These are phyloP conservation scores for Kockovaella imperatae DNA, from an alignment of 768 basidiomycete species.

Conservation along the genomic window DNA sequence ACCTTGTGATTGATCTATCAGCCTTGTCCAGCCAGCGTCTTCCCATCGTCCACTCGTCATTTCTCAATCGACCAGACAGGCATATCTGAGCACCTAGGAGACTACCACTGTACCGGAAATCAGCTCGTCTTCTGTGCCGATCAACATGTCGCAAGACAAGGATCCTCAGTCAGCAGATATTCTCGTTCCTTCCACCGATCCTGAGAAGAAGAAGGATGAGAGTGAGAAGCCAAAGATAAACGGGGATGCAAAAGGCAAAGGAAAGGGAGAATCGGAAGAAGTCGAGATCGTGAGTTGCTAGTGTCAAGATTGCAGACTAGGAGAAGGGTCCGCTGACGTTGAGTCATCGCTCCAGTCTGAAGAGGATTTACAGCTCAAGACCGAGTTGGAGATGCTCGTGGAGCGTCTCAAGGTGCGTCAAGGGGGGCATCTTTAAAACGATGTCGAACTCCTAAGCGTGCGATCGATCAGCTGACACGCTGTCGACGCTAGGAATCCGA, in stretches of 20 bases:
- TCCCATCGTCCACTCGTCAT: too few relatives aligned
- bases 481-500: constrained; percentile 64
- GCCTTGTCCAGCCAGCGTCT: too few relatives aligned
- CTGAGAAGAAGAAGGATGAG: constrained; percentile 53
- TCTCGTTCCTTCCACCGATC: constrained; percentile 46
- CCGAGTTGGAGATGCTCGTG: constrained; percentile 92
- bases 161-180: constrained; percentile 33
- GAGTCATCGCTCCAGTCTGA: constrained; percentile 58
- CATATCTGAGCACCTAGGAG: too few relatives aligned
- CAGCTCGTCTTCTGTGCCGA: too few relatives aligned
- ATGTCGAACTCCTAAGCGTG: not conserved
- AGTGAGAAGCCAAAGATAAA: constrained; percentile 11
- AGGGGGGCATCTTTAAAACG: too few relatives aligned
- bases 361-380: constrained; percentile 86
- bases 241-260: constrained; percentile 44
- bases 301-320: not conserved
- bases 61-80: too few relatives aligned
- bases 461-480: not conserved
- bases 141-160: constrained; percentile 8
- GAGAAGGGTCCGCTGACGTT: too few relatives aligned
- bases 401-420: constrained; percentile 75
- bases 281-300: constrained; percentile 64
- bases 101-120: too few relatives aligned
- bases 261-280: constrained; percentile 34
- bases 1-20: too few relatives aligned